Conservation (phyloP, 2,329 filamentous ascomycete species). For the Byssothecium circinans region DNA sequence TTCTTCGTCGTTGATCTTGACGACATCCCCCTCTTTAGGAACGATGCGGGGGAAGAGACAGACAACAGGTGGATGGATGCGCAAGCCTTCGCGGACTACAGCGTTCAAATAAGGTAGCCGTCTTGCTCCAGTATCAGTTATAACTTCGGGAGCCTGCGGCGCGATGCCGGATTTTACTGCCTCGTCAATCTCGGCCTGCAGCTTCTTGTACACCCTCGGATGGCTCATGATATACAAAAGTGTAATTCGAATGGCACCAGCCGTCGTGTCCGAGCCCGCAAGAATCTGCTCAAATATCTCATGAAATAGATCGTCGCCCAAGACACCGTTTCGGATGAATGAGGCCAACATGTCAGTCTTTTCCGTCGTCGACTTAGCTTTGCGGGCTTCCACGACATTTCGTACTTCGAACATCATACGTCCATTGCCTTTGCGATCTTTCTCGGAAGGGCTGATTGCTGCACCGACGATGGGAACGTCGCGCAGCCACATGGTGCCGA, state of each 20-base stretch:
- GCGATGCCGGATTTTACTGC: constrained; percentile 45
- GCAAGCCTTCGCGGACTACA: constrained; percentile 52
- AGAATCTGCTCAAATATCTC: constrained; percentile 53
- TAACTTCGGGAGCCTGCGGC: constrained; percentile 38
- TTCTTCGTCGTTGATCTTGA: constrained; percentile 29
- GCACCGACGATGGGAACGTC: constrained; percentile 27
- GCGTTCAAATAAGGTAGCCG: constrained; percentile 50
- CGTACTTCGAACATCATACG: constrained; percentile 38
- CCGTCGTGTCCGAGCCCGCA: constrained; percentile 62
- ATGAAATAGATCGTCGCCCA: constrained; percentile 44
- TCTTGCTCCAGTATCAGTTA: constrained; percentile 51
- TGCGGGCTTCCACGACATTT: constrained; percentile 45
- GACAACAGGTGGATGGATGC: constrained; percentile 48
- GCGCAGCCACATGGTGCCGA: constrained; percentile 31
- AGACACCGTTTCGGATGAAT: constrained; percentile 52
- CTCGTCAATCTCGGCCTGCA: constrained; percentile 52
- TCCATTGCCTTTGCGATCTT: constrained; percentile 31
- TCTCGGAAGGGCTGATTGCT: constrained; percentile 42
- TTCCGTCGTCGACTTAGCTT: constrained; percentile 45
- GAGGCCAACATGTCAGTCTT: constrained; percentile 58
- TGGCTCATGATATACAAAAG: constrained; percentile 58
- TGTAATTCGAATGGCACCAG: constrained; percentile 57
- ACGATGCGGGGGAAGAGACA: constrained; percentile 37
- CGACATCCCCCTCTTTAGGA: constrained; percentile 35
- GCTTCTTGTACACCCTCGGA: constrained; percentile 48